A percentile compares a stretch with the other conserved stretches of the same genome.
Evolutionary conservation across 768 basidiomycete species (phyloP).

Genomic region (Ramaria sp.): DNA sequence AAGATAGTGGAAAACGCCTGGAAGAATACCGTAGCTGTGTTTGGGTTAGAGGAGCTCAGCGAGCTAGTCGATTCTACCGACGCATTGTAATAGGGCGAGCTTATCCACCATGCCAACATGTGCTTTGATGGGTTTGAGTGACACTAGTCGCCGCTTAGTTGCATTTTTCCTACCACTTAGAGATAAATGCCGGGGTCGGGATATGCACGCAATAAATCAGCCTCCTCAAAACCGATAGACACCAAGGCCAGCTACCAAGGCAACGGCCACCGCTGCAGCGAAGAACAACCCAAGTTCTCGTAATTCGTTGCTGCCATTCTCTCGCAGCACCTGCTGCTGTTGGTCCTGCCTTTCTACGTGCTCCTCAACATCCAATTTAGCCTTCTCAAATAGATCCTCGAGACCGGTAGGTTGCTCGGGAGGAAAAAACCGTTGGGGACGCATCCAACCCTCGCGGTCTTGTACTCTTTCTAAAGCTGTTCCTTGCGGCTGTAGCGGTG

Average conservation of each 20-base stretch:
- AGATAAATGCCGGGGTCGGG: neutral
- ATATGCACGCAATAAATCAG: neutral
- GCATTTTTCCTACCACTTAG: neutral
- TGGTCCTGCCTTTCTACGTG: neutral
- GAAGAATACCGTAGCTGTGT: conserved; percentile 52
- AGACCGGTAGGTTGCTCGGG: conserved; percentile 72
- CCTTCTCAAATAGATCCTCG: conserved; percentile 45
- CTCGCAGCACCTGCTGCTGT: neutral
- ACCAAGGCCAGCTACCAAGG: neutral
- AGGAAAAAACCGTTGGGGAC: conserved; percentile 66
- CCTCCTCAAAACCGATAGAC: neutral
- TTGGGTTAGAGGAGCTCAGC: conserved; percentile 34
- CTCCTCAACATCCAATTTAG: conserved; percentile 1
- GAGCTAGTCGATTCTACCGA: neutral
- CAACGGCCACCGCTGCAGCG: neutral
- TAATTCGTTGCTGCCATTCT: neutral
- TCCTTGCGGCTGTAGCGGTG: conserved; percentile 34
- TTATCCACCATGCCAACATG: neutral
- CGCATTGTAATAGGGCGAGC: neutral
- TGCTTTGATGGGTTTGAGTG: neutral
- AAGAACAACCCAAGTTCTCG: neutral
- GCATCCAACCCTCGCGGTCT: conserved; percentile 41
- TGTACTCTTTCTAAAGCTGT: conserved; percentile 15
- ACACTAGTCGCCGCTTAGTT: too few relatives aligned
- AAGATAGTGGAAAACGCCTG: conserved; percentile 45